These are phyloP conservation scores for Fusarium vanettenii DNA, from an alignment of 2,329 filamentous ascomycete genomes.

Conservation along the genomic window DNA sequence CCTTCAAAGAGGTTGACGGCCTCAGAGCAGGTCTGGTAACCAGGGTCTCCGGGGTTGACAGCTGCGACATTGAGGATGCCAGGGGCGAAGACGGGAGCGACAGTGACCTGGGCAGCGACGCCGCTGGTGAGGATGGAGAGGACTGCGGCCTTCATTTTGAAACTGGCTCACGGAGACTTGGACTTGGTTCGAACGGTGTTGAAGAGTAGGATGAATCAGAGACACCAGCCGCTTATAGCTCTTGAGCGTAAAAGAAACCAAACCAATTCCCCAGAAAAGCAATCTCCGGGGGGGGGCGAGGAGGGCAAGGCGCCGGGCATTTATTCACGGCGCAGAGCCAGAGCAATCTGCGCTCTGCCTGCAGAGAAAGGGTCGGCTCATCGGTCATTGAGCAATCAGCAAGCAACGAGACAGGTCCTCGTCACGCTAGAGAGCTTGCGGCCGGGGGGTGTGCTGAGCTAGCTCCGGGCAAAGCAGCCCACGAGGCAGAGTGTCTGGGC, in stretches of 20 bases:
- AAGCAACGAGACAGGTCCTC: background rate
- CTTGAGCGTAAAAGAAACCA: conserved; percentile 3
- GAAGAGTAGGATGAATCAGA: background rate
- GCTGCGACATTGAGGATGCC: conserved; percentile 38
- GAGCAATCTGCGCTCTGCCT: conserved; percentile 18
- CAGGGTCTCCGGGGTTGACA: conserved; percentile 39
- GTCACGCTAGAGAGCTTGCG: conserved; percentile 37
- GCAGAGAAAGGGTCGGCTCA: conserved; percentile 24
- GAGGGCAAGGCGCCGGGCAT: conserved; percentile 23
- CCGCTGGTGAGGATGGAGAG: conserved; percentile 38
- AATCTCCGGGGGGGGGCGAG: background rate
- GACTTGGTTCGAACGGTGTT: conserved; percentile 2
- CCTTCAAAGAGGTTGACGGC: conserved; percentile 32
- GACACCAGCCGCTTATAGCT: conserved; percentile 18
- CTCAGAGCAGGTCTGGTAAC: conserved; percentile 40
- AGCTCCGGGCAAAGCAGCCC: conserved; percentile 26
- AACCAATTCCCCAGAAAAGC: conserved; percentile 14
- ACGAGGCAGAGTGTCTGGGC: conserved; percentile 35
- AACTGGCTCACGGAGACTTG: conserved; percentile 1
- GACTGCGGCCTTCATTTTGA: conserved; percentile 40
- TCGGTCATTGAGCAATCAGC: conserved; percentile 25
- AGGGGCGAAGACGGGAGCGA: conserved; percentile 35
- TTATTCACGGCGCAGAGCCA: conserved; percentile 19
- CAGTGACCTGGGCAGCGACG: conserved; percentile 43
- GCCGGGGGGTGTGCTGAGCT: conserved; percentile 11